phyloP scores from a whole-genome alignment of 208 protist species.

The Crithidia brevicula region DNA sequence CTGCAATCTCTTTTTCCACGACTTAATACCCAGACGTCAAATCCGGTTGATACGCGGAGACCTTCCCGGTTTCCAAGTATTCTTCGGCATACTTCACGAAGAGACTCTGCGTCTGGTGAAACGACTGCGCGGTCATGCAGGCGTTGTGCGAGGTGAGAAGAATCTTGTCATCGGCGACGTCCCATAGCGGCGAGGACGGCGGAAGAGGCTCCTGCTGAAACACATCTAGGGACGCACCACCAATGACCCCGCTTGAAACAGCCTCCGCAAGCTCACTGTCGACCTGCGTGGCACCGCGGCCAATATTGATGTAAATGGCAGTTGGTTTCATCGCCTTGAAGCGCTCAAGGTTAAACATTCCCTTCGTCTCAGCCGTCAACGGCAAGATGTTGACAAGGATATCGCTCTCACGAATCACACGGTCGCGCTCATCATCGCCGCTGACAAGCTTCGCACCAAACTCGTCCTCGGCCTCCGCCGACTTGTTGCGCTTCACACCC shows the following conservation, averaged over 20 bases:
- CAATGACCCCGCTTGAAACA: constrained; percentile 48
- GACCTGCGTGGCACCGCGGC: constrained; percentile 58
- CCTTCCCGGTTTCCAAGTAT: constrained; percentile 14
- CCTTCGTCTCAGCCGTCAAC: constrained; percentile 45
- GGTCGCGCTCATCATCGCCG: constrained; percentile 35
- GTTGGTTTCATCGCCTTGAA: constrained; percentile 73
- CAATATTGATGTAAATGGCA: constrained; percentile 81
- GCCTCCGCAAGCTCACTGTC: constrained; percentile 58
- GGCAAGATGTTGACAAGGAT: constrained; percentile 76
- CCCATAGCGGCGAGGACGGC: constrained; percentile 57
- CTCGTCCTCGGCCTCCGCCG: constrained; percentile 36
- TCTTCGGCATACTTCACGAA: constrained; percentile 17
- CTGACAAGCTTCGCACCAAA: constrained; percentile 41
- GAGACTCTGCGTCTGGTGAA: constrained; percentile 5
- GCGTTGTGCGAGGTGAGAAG: constrained; percentile 74
- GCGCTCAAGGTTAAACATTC: constrained; percentile 57
- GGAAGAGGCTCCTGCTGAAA: constrained; percentile 63
- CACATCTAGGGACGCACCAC: constrained; percentile 75
- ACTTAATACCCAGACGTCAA: constrained; percentile 4
- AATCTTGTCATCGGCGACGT: constrained; percentile 58
- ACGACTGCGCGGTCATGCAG: constrained; percentile 41
- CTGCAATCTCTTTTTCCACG: neutral
- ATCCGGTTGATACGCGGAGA: constrained; percentile 15
- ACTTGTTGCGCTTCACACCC: constrained; percentile 41
- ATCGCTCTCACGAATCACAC: constrained; percentile 66